Evolutionary conservation across 208 protist species (phyloP).

Genomic region (Angomonas ambiguus): DNA sequence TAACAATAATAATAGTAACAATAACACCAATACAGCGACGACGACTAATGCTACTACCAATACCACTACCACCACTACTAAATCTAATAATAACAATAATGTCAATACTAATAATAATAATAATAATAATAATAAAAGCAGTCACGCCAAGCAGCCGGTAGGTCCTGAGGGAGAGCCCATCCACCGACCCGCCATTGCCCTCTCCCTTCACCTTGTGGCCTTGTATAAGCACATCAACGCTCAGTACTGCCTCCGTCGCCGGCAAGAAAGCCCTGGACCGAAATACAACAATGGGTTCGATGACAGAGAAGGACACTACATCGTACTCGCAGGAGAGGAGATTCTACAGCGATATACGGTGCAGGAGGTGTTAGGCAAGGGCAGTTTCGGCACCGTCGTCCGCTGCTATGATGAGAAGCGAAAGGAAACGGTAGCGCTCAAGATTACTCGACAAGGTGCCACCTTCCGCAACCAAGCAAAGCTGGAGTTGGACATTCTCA

Average conservation of each 20-base stretch:
- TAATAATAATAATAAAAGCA: conserved; percentile 5
- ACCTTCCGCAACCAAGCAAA: conserved; percentile 64
- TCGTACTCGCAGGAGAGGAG: conserved; percentile 76
- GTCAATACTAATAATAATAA: not conserved
- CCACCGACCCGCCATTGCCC: conserved; percentile 30
- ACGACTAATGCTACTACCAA: too few species aligned
- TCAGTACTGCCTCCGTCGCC: not conserved
- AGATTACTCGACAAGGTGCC: conserved; percentile 69
- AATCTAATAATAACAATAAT: too few species aligned
- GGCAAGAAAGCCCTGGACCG: conserved; percentile 2
- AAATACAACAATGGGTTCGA: conserved; percentile 87
- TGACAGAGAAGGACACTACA: conserved; percentile 87
- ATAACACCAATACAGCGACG: too few species aligned
- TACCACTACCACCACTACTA: not conserved
- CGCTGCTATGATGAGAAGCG: conserved; percentile 84
- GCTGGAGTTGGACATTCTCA: conserved; percentile 60
- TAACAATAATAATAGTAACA: too few species aligned
- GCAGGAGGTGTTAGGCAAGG: conserved; percentile 82
- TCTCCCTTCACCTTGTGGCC: conserved; percentile 43
- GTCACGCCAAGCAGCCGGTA: not conserved
- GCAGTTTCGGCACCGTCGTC: conserved; percentile 89
- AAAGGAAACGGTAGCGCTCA: conserved; percentile 81
- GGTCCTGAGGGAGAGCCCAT: not conserved
- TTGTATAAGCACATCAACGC: conserved; percentile 64
- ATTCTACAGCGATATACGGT: conserved; percentile 85